Evolutionary conservation across 2,329 filamentous ascomycete species (phyloP).

Genomic region (Ceratocystis variospora): DNA sequence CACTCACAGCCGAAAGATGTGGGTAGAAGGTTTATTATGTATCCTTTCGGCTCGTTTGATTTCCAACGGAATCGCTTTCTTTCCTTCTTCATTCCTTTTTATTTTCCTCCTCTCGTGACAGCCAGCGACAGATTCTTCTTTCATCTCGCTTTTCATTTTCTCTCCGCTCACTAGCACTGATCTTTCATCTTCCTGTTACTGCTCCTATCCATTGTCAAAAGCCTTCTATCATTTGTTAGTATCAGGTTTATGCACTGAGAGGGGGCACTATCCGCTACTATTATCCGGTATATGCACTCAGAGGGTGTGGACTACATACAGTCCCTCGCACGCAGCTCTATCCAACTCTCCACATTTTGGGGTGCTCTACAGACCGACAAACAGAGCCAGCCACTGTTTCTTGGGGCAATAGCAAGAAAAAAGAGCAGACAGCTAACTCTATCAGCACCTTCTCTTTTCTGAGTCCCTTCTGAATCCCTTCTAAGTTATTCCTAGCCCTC

Average conservation of each 20-base stretch:
- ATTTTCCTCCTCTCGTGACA: background rate
- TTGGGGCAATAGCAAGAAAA: background rate
- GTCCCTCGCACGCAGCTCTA: background rate
- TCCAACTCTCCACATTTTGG: constrained; percentile 1
- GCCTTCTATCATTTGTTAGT: background rate
- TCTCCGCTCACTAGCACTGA: background rate
- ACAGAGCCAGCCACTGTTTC: background rate
- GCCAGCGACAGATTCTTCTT: background rate
- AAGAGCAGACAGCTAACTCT: background rate
- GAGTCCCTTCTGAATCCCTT: constrained; percentile 19
- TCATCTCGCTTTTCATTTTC: background rate
- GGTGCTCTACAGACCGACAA: constrained; percentile 14
- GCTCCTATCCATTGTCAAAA: background rate
- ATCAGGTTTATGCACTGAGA: background rate
- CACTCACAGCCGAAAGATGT: background rate
- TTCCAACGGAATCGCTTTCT: background rate
- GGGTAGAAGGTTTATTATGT: background rate
- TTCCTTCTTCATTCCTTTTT: background rate
- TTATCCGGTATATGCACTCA: background rate
- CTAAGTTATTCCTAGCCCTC: background rate
- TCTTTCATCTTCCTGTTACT: background rate
- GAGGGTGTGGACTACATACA: background rate
- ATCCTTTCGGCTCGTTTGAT: background rate
- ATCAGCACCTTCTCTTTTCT: background rate
- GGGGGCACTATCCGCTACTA: background rate